Base-by-base conservation (phyloP, 768 basidiomycete species). In the Gautieria morchelliformis region DNA sequence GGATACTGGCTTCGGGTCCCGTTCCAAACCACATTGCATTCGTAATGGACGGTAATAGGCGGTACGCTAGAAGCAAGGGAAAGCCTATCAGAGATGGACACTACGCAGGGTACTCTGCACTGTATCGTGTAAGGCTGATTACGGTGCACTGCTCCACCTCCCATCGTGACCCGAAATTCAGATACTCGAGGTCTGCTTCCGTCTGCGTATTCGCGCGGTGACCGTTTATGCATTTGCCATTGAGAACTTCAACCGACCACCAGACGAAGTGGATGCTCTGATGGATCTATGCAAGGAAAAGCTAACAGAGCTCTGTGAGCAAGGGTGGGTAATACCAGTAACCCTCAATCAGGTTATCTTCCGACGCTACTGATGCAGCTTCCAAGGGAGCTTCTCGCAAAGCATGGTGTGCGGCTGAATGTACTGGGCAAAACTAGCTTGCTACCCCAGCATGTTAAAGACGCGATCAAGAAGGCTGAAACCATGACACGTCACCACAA, bases 161-260 rank as follows among this genome's bases (percentile, higher is more conserved):
- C 33, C 33, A n/a, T 20, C 20, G 42, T 46, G n/a, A 37, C 33
- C 46, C 14, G 20, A 24, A 57, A 20, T 24, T 32, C 32, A 97
- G 94, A 77, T 91, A 56, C 73, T 98, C 17, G 90, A 93, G 68
- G 76, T 93, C 30, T 94, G 94, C 64, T 72, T 95, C 20, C 74
- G 78, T 1, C 77, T 99, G n/a, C 73, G 82, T 12, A 78, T 99
- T 49, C 78, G 74, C 59, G 92, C 87, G 59, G 93, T 98, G 24
- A 85, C 91, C 2, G 89, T 87, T n/a, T 99, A 95, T 64, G 92
- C 93, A n/a, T 99, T 99, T 70, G 82, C 93, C 1, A 93, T 98
- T 59, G 95, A 98, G 64, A 99, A 98, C 72, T 98, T 98, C 73
- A 89, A 89, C 60, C 80, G 96, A 20, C 78, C 87, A 0, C 74